Base-by-base conservation (phyloP, 371 early-diverging fungal genomes). In the Dipsacomyces acuminosporus region DNA sequence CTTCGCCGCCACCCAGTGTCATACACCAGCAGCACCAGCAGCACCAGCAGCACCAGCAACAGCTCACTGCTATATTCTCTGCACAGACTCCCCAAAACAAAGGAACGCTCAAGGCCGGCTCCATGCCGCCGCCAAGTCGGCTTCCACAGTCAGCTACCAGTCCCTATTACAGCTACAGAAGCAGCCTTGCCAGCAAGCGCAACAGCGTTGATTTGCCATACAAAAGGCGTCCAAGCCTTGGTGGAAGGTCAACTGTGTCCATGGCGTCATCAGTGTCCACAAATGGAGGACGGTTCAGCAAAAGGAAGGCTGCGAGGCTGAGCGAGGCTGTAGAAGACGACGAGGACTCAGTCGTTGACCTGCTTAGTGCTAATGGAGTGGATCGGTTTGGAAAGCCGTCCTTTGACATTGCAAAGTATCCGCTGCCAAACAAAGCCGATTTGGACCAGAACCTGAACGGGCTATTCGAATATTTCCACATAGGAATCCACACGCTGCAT, bases 381-480 rank as follows among this genome's bases (percentile, higher is more conserved):
- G 70, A 69, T 33, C 48, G 23, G 33, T 69, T 69, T 35, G 70
- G 70, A 3, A 50, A 64, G n/a, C 70, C 70, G 21, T 36, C 59
- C 8, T 63, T 59, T 13, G 64, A 69, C 42, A 51, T 55, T 14
- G 8, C 35, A 17, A 45, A 47, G 8, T 69, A 69, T 26, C 59
- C 59, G 26, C 53, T 64, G 47, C 70, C 70, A 1, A 18, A 47
- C 8, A 24, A 13, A 2, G 51, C 43, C 4, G 69, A 69, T 17
- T 51, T 69, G 41, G 56, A 54, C 25, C 64, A 69, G 52, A 64
- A 69, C 34, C 47, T 63, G 26, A 64, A 63, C 53, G 69, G 69
- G 8, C 54, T 64, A 46, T 63, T 69, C 9, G 69, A 69, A 56
- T 69, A 69, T 49, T 69, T 69, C 43, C 64, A 69, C 46, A 69